A percentile compares a stretch with the other conserved stretches of the same genome.
Evolutionary conservation across 495 filamentous ascomycete genomes (phyloP).

Genomic region (Hypoxylon subgilvum): DNA sequence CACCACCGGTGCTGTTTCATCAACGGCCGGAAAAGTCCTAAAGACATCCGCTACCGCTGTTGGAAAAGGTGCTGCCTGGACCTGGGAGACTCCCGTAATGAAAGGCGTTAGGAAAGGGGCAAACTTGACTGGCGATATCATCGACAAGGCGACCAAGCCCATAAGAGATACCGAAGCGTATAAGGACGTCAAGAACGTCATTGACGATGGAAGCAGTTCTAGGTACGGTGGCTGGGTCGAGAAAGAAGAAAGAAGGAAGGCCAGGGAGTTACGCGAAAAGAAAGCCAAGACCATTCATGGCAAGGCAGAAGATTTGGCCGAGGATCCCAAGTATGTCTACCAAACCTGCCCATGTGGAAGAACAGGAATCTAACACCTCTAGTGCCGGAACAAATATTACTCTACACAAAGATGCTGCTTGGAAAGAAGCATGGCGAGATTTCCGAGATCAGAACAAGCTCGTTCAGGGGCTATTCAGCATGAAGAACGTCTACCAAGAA

Average conservation of each 20-base stretch:
- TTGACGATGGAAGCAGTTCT: slow-evolving; percentile 96
- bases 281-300: slow-evolving; percentile 49
- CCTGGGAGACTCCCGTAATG: slow-evolving; percentile 92
- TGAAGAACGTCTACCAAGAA: slow-evolving; percentile 87
- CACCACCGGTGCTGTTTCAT: slow-evolving; percentile 75
- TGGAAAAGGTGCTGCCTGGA: slow-evolving; percentile 90
- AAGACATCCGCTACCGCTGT: slow-evolving; percentile 85
- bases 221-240: slow-evolving; percentile 95
- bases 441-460: slow-evolving; percentile 87
- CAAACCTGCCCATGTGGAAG: not conserved
- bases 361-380: slow-evolving; percentile 22
- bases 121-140: slow-evolving; percentile 77
- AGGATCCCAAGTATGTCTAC: slow-evolving; percentile 81
- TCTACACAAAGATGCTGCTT: slow-evolving; percentile 92
- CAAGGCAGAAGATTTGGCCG: slow-evolving; percentile 61
- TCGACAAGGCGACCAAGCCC: slow-evolving; percentile 92
- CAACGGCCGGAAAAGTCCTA: slow-evolving; percentile 75
- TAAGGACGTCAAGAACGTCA: slow-evolving; percentile 91
- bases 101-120: slow-evolving; percentile 90
- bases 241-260: slow-evolving; percentile 85
- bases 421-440: slow-evolving; percentile 93
- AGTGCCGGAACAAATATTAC: slow-evolving; percentile 95
- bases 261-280: slow-evolving; percentile 74
- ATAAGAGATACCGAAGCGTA: slow-evolving; percentile 92
- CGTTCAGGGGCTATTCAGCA: slow-evolving; percentile 84